Evolutionary conservation across 495 filamentous ascomycete genomes (phyloP), one percentile per base, ranked within the genome.

Genomic region (Lasiosphaeria miniovina): DNA sequence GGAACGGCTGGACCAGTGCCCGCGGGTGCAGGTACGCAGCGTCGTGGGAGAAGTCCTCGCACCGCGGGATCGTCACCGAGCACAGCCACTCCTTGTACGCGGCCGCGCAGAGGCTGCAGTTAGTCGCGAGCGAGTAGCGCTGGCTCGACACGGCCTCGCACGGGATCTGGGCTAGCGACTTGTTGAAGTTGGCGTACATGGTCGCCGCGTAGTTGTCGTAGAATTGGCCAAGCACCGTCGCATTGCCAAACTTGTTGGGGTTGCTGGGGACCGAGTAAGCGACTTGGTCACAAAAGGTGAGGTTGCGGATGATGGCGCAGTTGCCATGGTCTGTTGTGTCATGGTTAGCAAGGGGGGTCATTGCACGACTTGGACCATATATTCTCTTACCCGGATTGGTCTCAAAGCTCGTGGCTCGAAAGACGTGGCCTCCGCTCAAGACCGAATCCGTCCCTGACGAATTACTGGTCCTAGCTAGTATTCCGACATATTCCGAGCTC

Each of bases 61-160:
- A 99, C 45, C 90, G 88, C 0, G 94, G 94, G 63, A 99, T 94
- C 12, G 84, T 87, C 38, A 98, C 93, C 51, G 90, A 84, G 77
- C 94, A 99, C 45, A 99, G 86, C 94, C 94, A 99, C 62, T 86
- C 74, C 69, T 90, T 96, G 77, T 99, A 99, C 6, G 90, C 90
- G 3, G 62, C 59, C 7, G 79, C 85, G 73, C 94, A 99, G 75
- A 92, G 82, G 32, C 65, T 65, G 77, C 94, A 99, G 66, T 71
- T 81, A 32, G 85, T 81, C 0, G 84, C 88, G 36, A 97, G 84
- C 1, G 92, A 96, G 76, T 93, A 99, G 63, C 86, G 84, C 53
- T 79, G 75, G 9, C 68, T 76, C 31, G 82, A 74, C 4, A 82
- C 78, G 32, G 91, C 88, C 62, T 93, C 82, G 80, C 94, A 99